A percentile compares a stretch with the other conserved stretches of the same genome.
Conservation (phyloP, 2,329 filamentous ascomycete genomes). For the Rutstroemia sp. region DNA sequence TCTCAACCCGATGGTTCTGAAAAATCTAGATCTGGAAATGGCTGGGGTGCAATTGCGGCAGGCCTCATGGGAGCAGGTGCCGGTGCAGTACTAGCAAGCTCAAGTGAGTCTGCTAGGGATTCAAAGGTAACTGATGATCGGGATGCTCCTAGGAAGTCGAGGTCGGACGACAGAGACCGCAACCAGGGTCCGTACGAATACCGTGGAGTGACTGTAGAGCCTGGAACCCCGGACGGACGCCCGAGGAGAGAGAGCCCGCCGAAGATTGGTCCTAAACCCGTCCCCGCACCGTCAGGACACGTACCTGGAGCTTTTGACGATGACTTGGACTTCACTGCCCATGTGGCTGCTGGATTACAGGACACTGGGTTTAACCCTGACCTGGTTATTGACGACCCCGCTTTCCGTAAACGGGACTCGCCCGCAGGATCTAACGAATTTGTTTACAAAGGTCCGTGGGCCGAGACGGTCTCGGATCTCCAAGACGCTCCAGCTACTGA, state of each 20-base stretch:
- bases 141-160: not conserved
- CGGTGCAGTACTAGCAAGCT: conserved; percentile 24
- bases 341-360: conserved; percentile 59
- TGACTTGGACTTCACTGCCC: conserved; percentile 63
- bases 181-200: conserved; percentile 22
- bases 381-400: conserved; percentile 60
- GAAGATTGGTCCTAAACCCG: conserved; percentile 50
- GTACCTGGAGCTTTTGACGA: conserved; percentile 60
- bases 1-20: conserved; percentile 30
- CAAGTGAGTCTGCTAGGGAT: conserved; percentile 18
- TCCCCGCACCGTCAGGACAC: conserved; percentile 33
- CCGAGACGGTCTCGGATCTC: conserved; percentile 41
- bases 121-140: conserved; percentile 1
- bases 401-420: conserved; percentile 55
- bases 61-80: conserved; percentile 38
- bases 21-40: conserved; percentile 18
- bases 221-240: conserved; percentile 10
- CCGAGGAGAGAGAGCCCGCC: conserved; percentile 34
- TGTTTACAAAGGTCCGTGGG: conserved; percentile 43
- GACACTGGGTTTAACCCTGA: conserved; percentile 65
- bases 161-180: conserved; percentile 9
- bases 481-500: conserved; percentile 17
- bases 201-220: conserved; percentile 23
- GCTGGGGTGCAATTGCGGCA: conserved; percentile 47
- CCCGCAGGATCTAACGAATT: conserved; percentile 48